These are phyloP conservation scores for Cladosporium velox DNA, from an alignment of 2,329 filamentous ascomycete genomes.

Conservation along the genomic window DNA sequence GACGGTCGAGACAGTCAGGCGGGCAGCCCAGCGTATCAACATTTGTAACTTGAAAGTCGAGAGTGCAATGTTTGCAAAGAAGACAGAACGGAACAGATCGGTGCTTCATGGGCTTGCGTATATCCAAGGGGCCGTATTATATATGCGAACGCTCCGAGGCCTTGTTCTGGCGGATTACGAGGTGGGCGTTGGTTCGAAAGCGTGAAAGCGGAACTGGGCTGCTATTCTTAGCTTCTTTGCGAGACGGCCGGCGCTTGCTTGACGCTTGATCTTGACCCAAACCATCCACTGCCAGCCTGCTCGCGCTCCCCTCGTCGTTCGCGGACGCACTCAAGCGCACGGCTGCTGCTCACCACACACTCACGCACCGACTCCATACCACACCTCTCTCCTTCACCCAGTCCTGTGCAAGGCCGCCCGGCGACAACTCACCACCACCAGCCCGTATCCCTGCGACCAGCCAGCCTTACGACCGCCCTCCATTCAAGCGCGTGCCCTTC, in stretches of 20 bases:
- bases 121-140: neutral
- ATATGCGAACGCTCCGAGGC: neutral
- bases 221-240: constrained; percentile 2
- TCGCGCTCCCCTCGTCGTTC: constrained; percentile 16
- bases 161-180: neutral
- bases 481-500: constrained; percentile 17
- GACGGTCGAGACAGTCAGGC: neutral
- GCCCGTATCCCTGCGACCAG: neutral
- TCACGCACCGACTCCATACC: constrained; percentile 4
- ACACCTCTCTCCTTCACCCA: neutral
- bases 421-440: neutral
- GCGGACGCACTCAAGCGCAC: constrained; percentile 11
- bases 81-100: neutral
- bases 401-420: constrained; percentile 4
- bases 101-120: neutral
- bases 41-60: neutral
- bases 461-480: constrained; percentile 8
- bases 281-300: constrained; percentile 4
- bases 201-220: neutral
- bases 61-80: neutral
- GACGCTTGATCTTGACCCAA: constrained; percentile 14
- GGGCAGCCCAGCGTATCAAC: neutral
- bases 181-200: neutral
- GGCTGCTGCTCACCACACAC: neutral
- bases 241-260: constrained; percentile 14